Evolutionary conservation across 129 eudicot genomes (phyloP).

Genomic region (Flaveria trinervia): DNA sequence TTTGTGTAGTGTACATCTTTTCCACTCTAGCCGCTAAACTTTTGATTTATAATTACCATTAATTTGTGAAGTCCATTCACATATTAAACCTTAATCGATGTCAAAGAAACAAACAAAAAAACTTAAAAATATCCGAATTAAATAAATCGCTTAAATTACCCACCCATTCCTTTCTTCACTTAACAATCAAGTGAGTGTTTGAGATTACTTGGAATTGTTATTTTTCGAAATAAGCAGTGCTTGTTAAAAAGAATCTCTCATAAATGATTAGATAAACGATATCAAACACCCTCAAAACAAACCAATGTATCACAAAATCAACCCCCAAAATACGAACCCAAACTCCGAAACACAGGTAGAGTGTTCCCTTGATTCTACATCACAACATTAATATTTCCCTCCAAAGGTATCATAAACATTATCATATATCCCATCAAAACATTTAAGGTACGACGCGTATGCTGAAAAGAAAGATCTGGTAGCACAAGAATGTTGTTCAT

Average conservation of each 20-base stretch:
- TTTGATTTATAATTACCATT: too few species aligned
- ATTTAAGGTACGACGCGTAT: background rate
- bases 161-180: too few species aligned
- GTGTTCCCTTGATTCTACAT: slow-evolving; percentile 15
- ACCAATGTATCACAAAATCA: background rate
- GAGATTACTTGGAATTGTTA: too few species aligned
- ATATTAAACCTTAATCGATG: too few species aligned
- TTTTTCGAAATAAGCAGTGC: too few species aligned
- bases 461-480: slow-evolving; percentile 42
- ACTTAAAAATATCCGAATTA: too few species aligned
- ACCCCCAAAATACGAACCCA: slow-evolving; percentile 1
- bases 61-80: too few species aligned
- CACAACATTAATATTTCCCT: slow-evolving; percentile 3
- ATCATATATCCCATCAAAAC: slow-evolving; percentile 16
- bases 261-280: background rate
- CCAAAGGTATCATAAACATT: background rate
- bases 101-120: too few species aligned
- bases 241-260: background rate
- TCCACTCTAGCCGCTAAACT: too few species aligned
- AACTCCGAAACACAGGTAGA: slow-evolving; percentile 19
- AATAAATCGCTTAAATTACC: too few species aligned
- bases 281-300: background rate
- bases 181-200: too few species aligned
- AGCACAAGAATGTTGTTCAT: slow-evolving; percentile 43
- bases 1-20: too few species aligned